A percentile compares a stretch with the other conserved stretches of the same genome.
Conservation (phyloP, 306 rosid species). For the Luffa acutangula region DNA sequence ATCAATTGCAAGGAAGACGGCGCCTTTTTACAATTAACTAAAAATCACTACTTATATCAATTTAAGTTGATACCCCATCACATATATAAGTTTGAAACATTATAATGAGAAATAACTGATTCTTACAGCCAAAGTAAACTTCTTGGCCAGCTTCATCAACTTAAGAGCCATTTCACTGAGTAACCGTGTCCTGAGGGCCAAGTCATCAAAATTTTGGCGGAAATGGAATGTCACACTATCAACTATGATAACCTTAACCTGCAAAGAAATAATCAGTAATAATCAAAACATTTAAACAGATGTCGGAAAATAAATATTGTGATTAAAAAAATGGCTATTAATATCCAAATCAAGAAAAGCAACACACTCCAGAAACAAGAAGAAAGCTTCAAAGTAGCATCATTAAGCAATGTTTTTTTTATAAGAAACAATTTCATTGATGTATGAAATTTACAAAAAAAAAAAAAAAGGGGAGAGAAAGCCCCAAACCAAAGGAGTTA, state of each 20-base stretch:
- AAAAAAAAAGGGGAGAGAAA: too few species aligned
- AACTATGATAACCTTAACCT: conserved; percentile 76
- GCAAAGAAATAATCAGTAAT: conserved; percentile 7
- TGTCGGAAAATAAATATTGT: background rate
- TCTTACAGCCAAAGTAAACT: conserved; percentile 62
- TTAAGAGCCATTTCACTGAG: conserved; percentile 81
- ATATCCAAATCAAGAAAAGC: background rate
- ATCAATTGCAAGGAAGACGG: background rate
- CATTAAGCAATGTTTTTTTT: background rate
- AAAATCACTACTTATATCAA: background rate
- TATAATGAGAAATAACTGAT: conserved; percentile 15
- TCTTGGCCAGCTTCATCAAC: conserved; percentile 75
- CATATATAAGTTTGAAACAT: background rate
- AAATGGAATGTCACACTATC: conserved; percentile 96
- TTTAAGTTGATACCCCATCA: background rate
- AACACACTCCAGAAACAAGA: background rate
- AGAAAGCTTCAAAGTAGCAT: background rate
- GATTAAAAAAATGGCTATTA: background rate
- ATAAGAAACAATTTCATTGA: too few species aligned
- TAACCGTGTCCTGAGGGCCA: conserved; percentile 78
- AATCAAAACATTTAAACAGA: background rate
- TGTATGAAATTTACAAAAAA: too few species aligned
- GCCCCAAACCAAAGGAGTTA: too few species aligned
- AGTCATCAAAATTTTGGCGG: conserved; percentile 86
- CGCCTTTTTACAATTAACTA: background rate